Base-by-base conservation (phyloP, 2,329 filamentous ascomycete species). In the Claviceps maximensis region DNA sequence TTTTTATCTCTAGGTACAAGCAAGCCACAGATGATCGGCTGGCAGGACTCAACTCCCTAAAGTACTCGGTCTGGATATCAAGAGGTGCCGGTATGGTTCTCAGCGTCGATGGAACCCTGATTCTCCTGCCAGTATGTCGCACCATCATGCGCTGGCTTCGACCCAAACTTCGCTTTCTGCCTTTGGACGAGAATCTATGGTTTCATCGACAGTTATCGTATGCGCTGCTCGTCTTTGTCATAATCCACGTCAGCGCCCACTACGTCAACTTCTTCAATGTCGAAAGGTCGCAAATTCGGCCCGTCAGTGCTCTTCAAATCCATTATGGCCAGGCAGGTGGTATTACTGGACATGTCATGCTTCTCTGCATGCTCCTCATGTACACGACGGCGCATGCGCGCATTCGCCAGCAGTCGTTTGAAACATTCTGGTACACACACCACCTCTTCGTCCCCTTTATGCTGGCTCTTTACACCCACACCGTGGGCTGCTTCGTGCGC, bases 251-350 rank as follows among this genome's bases (percentile, higher is more conserved):
- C 1, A 65, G 76, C 15, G 82, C 82, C 50, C 93, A 98, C 70
- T 98, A 98, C 63, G 88, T 97, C 74, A 98, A 98, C 74, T 98
- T 98, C 73, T 97, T 84, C 77, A 96, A 95, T 62, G 87, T 98
- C 57, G 93, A 98, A 69, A 80, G 82, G 61, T 80, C 77, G 0
- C 89, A 96, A 66, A 79, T 96, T 52, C 84, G 93, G 51, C 84
- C 85, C 2, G 79, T 87, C 47, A 81, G 82, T 3, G 93, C 93
- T 3, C 70, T 97, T 7, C 78, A 97, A 64, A 95, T 97, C 58
- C 93, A 97, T 69, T 98, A 95, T 67, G 79, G 81, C 1, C 80
- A 95, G 65, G 80, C 89, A 49, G 90, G 89, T 62, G 93, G 93
- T 56, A 86, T 97, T 57, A 98, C 93, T 2, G 93, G 93, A 7